A percentile compares a stretch with the other conserved stretches of the same genome.
phyloP scores from a whole-genome alignment of 2,329 filamentous ascomycete genomes.

The Hymenoscyphus occultus region DNA sequence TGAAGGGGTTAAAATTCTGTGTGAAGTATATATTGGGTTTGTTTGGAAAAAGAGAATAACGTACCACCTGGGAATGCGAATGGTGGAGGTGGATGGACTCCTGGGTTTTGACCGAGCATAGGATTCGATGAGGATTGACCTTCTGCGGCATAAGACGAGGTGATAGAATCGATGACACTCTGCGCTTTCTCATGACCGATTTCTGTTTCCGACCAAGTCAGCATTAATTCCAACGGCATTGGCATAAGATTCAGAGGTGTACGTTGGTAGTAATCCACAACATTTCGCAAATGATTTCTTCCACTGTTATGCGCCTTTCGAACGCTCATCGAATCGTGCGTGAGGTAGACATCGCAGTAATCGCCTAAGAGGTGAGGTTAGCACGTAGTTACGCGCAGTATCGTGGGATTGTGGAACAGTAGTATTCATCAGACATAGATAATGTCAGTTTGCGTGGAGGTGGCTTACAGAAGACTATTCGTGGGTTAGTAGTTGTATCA shows the following conservation, averaged over 20 bases:
- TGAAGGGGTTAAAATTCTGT: background rate
- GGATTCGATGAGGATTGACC: constrained; percentile 85
- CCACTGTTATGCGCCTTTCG: constrained; percentile 98
- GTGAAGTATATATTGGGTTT: background rate
- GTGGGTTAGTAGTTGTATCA: constrained; percentile 38
- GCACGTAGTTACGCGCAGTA: constrained; percentile 15
- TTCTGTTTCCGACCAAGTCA: constrained; percentile 51
- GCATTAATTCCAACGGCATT: background rate
- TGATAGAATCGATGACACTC: constrained; percentile 97
- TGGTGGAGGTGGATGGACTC: constrained; percentile 49
- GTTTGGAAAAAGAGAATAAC: constrained; percentile 34
- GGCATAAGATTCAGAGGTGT: constrained; percentile 32
- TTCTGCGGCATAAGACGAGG: constrained; percentile 89
- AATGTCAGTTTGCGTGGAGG: constrained; percentile 10
- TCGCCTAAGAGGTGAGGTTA: constrained; percentile 54
- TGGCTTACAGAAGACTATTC: constrained; percentile 66
- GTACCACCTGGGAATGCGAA: constrained; percentile 61
- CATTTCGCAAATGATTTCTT: constrained; percentile 94
- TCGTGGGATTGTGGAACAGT: background rate
- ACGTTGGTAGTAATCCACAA: constrained; percentile 98
- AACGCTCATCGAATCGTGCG: constrained; percentile 99
- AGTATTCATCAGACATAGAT: constrained; percentile 4
- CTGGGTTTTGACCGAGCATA: constrained; percentile 68
- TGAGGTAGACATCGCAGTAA: constrained; percentile 99
- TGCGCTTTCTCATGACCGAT: constrained; percentile 99